Evolutionary conservation across 768 basidiomycete species (phyloP).

Genomic region (Serpula lacrymans): DNA sequence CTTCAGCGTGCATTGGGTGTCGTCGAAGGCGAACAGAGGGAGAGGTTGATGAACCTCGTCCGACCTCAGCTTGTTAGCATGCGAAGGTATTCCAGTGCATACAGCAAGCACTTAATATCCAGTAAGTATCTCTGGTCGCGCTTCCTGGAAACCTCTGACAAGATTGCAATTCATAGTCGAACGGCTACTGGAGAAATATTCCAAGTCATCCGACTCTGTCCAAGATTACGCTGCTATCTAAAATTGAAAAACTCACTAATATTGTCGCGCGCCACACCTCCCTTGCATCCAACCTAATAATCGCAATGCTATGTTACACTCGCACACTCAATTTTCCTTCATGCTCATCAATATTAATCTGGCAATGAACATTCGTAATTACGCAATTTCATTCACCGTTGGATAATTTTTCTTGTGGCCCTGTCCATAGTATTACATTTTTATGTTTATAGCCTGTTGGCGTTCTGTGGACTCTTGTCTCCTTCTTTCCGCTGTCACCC

Average conservation of each 20-base stretch:
- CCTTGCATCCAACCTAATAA: conserved; percentile 16
- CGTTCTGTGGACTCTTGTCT: conserved; percentile 21
- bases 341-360: conserved; percentile 29
- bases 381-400: conserved; percentile 19
- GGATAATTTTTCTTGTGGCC: conserved; percentile 12
- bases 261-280: conserved; percentile 9
- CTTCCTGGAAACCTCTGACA: conserved; percentile 1
- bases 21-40: conserved; percentile 71
- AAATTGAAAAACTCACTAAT: conserved; percentile 21
- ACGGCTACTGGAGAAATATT: conserved; percentile 50
- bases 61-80: conserved; percentile 67
- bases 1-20: conserved; percentile 73
- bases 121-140: conserved; percentile 45
- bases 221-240: conserved; percentile 26
- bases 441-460: conserved; percentile 14
- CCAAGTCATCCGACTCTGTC: conserved; percentile 26
- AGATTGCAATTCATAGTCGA: conserved; percentile 62
- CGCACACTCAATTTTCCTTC: conserved; percentile 27
- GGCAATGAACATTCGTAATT: conserved; percentile 37
- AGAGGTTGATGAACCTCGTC: conserved; percentile 56
- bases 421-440: conserved; percentile 10
- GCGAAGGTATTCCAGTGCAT: conserved; percentile 66
- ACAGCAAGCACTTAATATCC: conserved; percentile 77
- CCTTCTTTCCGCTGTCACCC: conserved; percentile 22
- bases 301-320: conserved; percentile 36